Evolutionary conservation across 176 grass and related monocot species (phyloP), one percentile per base, ranked within the genome.

Genomic region (Zea luxurians): DNA sequence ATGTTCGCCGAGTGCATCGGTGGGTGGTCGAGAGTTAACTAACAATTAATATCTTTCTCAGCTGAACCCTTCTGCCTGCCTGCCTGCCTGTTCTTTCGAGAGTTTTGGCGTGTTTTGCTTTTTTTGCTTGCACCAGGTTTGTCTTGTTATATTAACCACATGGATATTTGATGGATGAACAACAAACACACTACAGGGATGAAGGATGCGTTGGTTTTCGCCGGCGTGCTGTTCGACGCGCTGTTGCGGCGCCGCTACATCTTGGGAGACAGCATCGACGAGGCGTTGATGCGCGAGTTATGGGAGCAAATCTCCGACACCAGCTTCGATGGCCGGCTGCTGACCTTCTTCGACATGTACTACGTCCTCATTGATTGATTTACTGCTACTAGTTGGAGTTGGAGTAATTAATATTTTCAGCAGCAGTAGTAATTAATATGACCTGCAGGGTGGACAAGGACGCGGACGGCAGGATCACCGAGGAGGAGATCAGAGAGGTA

Each of bases 1-100:
- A 89, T 82, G 75, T 97, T 97, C 80, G 95, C 89, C 36, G 63
- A 94, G 89, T 97, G 95, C 89, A 92, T 97, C 71, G 94, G 93
- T 97, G 82, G 44, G 11, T 1, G 7, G 0, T 0, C 48, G 27
- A 27, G 27, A 27, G 27, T 27, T 27, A 27, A 27, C 27, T 27
- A 27, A 27, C 27, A 27, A 27, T 27, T 27, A 27, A 27, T 27
- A 27, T 27, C 27, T 27, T 27, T 1, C 27, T 27, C 27, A 27
- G 27, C 27, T 27, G 27, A 27, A 27, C 27, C 27, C 27, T 27
- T 27, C 27, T 21, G 47, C 47, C 17, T n/a, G 64, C 59, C 27
- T 21, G 47, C 47, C 17, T n/a, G 64, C 59, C 12, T 34, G 1
- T 12, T 45, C 50, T 53, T 69, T 41, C 10, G 63, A 2, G 27